Percentiles rank a stretch among this genome's conserved stretches.
Conservation (phyloP, 495 filamentous ascomycete genomes). For the Penicillium robsamsonii region DNA sequence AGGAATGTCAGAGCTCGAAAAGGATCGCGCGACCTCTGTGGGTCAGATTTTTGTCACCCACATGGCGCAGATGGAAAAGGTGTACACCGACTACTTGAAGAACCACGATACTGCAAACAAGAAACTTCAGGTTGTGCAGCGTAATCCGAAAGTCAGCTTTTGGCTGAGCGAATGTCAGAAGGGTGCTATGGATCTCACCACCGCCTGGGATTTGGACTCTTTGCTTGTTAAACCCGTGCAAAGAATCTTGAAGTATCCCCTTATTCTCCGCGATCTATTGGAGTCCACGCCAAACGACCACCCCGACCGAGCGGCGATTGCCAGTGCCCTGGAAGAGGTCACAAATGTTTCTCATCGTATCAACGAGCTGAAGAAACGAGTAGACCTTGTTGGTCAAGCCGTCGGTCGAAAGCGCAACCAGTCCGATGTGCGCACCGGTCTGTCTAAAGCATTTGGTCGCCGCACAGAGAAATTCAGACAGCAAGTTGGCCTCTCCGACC, state of each 20-base stretch:
- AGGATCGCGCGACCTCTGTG: constrained; percentile 71
- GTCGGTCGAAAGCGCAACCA: constrained; percentile 85
- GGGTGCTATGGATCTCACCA: constrained; percentile 82
- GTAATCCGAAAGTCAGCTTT: constrained; percentile 70
- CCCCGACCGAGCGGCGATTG: constrained; percentile 70
- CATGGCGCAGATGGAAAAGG: constrained; percentile 74
- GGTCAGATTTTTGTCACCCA: constrained; percentile 75
- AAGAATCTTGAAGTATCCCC: constrained; percentile 85
- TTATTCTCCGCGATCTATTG: constrained; percentile 74
- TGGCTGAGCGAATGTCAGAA: constrained; percentile 92
- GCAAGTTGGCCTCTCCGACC: constrained; percentile 62
- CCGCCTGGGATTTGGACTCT: constrained; percentile 90
- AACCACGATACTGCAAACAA: constrained; percentile 83
- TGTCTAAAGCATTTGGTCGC: constrained; percentile 84
- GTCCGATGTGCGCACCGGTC: constrained; percentile 76
- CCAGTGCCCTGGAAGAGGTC: constrained; percentile 60
- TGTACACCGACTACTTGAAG: constrained; percentile 81
- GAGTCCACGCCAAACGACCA: constrained; percentile 77
- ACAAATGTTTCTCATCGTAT: constrained; percentile 76
- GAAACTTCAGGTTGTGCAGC: constrained; percentile 69
- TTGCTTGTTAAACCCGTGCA: constrained; percentile 95
- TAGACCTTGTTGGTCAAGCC: constrained; percentile 84
- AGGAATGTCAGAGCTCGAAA: constrained; percentile 57
- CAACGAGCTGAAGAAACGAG: constrained; percentile 88
- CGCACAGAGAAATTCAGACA: constrained; percentile 75